Evolutionary conservation across 1,284 basidiomycete genomes (phyloP).

Genomic region (Hymenochaete sp.): DNA sequence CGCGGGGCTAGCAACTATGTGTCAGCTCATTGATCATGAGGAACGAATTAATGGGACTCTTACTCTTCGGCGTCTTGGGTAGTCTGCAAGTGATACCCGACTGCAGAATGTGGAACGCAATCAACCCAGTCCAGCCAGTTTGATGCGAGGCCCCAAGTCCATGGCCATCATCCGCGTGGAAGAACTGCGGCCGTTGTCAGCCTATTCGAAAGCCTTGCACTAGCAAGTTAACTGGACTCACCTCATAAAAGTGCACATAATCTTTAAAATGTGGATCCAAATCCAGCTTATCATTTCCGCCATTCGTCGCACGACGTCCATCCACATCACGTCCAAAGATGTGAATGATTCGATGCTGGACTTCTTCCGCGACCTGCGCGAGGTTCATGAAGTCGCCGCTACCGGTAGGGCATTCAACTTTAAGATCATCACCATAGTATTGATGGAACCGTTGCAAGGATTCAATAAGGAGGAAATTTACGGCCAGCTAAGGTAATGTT

Average conservation of each 20-base stretch:
- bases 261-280: conserved; percentile 94
- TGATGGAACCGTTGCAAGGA: conserved; percentile 95
- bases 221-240: conserved; percentile 27
- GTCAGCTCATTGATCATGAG: conserved; percentile 22
- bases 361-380: conserved; percentile 88
- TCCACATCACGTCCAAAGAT: conserved; percentile 88
- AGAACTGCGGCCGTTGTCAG: conserved; percentile 53
- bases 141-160: conserved; percentile 96
- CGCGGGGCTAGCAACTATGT: conserved; percentile 71
- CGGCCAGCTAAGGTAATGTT: conserved; percentile 66
- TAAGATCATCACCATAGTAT: conserved; percentile 84
- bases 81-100: conserved; percentile 77
- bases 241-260: conserved; percentile 93
- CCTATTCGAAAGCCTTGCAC: conserved; percentile 4
- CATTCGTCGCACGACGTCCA: conserved; percentile 85
- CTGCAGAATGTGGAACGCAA: conserved; percentile 87
- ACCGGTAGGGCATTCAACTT: conserved; percentile 89
- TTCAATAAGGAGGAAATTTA: conserved; percentile 91
- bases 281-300: conserved; percentile 81
- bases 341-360: conserved; percentile 95
- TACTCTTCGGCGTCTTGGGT: conserved; percentile 83
- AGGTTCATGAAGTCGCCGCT: conserved; percentile 95
- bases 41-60: conserved; percentile 25
- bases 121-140: conserved; percentile 92
- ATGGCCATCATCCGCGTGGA: conserved; percentile 88